Evolutionary conservation across 2,329 filamentous ascomycete species (phyloP), one percentile per base, ranked within the genome.

Genomic region (Peltaster fructicola): DNA sequence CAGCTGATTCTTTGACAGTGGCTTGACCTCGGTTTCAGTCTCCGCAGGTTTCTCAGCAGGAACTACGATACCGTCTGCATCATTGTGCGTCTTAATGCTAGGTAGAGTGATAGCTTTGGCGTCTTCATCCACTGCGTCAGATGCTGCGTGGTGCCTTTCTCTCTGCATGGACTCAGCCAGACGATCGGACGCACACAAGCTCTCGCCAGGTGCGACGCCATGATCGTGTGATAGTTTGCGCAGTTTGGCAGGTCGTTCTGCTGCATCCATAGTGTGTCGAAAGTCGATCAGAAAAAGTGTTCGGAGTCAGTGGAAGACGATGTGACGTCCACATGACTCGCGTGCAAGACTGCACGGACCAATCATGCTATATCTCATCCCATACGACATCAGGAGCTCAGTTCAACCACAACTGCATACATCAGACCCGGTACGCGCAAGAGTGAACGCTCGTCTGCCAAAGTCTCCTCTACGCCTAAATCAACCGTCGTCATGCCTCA

Each of bases 1-100:
- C 31, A 75, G 57, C 39, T 85, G 76, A 42, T 74, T 90, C 44
- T 95, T 95, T 10, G 85, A 92, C 25, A 93, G 37, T 17, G 50
- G 39, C 9, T 29, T 23, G 15, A 17, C 20, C 14, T 17, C 22
- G 18, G 16, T 3, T 15, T 11, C 17, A 16, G 11, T 20, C 17
- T 19, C 20, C 13, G 26, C 7, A 15, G 21, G 14, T 10, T 24
- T 22, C n/a, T n/a, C n/a, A n/a, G n/a, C n/a, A n/a, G n/a, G n/a
- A n/a, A n/a, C n/a, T n/a, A n/a, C n/a, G n/a, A n/a, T n/a, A n/a
- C n/a, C n/a, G n/a, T n/a, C 17, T 23, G n/a, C 24, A 21, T 29
- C 30, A 14, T 35, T 20, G 6, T 6, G 4, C 12, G 7, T 20
- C 18, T 6, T 20, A n/a, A 6, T 20, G 4, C 18, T n/a, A 20